Evolutionary conservation across 495 filamentous ascomycete genomes (phyloP).

Genomic region (Chaetomium cochliodes): DNA sequence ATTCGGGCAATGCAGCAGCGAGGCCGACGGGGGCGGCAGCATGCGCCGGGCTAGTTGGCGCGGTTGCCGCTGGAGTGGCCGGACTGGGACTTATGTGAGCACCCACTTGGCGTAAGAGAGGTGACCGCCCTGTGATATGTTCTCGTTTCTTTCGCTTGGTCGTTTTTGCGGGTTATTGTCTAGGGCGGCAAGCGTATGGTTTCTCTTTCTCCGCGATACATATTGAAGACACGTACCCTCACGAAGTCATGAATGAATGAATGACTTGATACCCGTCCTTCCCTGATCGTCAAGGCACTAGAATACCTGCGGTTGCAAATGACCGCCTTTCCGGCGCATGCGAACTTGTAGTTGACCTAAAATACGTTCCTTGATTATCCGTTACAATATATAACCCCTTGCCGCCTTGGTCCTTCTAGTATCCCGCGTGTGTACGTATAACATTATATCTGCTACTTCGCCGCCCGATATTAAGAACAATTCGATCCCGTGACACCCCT

Average conservation of each 20-base stretch:
- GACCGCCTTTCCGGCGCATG: background rate
- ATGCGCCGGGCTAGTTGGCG: constrained; percentile 25
- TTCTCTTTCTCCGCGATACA: background rate
- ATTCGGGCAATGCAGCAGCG: constrained; percentile 25
- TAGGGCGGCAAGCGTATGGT: background rate
- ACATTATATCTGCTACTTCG: constrained; percentile 7
- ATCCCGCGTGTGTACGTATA: background rate
- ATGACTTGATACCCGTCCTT: constrained; percentile 6
- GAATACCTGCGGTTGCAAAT: background rate
- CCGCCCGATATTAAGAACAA: background rate
- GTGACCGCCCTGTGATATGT: background rate
- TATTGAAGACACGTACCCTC: background rate
- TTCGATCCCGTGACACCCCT: constrained; percentile 7
- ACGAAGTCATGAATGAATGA: constrained; percentile 15
- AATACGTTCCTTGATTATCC: background rate
- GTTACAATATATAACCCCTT: background rate
- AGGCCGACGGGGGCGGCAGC: constrained; percentile 27
- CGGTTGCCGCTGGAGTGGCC: constrained; percentile 27
- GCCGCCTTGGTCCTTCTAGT: background rate
- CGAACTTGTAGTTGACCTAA: background rate
- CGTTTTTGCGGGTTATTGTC: background rate
- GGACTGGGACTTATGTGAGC: constrained; percentile 25
- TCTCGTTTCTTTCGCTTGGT: background rate
- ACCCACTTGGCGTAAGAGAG: background rate
- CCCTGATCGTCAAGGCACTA: background rate